phyloP scores from a whole-genome alignment of 1,284 basidiomycete species.

The Cutaneotrichosporon cutaneum region DNA sequence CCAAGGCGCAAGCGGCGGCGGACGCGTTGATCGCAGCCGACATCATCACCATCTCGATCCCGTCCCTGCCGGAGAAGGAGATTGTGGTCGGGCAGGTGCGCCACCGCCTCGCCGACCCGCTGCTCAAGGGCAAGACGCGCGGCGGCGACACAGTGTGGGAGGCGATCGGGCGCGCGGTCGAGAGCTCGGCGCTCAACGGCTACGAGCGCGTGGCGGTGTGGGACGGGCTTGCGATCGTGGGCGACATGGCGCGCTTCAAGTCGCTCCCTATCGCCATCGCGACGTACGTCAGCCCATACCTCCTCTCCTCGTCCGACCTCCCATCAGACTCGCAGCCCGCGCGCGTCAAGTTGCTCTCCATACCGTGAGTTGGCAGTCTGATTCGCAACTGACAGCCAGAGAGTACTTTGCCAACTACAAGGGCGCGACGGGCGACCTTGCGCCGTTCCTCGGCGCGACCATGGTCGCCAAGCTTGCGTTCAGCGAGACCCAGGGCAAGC shows the following conservation, averaged over 20 bases:
- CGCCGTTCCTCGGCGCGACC: constrained; percentile 81
- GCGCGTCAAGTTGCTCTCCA: constrained; percentile 63
- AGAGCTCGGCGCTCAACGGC: constrained; percentile 36
- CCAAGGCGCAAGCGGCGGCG: constrained; percentile 61
- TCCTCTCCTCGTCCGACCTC: constrained; percentile 62
- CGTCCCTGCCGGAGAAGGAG: constrained; percentile 67
- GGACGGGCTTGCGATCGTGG: constrained; percentile 79
- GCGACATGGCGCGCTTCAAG: constrained; percentile 73
- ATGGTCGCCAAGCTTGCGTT: constrained; percentile 70
- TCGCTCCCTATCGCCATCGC: constrained; percentile 65
- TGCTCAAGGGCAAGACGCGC: constrained; percentile 57
- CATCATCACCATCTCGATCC: constrained; percentile 55
- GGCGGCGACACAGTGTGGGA: constrained; percentile 60
- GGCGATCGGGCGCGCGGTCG: constrained; percentile 44
- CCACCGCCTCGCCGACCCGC: constrained; percentile 84
- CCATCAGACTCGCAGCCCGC: constrained; percentile 61
- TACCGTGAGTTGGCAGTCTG: constrained; percentile 58
- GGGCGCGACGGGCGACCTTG: constrained; percentile 75
- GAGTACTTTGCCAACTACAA: constrained; percentile 91
- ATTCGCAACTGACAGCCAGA: constrained; percentile 17
- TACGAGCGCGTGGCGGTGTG: constrained; percentile 69
- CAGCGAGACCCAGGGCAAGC: constrained; percentile 43
- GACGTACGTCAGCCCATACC: constrained; percentile 69
- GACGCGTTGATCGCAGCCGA: constrained; percentile 40
- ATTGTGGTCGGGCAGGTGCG: constrained; percentile 80